These are phyloP conservation scores for Suillus occidentalis DNA, from an alignment of 768 basidiomycete species.

Conservation along the genomic window DNA sequence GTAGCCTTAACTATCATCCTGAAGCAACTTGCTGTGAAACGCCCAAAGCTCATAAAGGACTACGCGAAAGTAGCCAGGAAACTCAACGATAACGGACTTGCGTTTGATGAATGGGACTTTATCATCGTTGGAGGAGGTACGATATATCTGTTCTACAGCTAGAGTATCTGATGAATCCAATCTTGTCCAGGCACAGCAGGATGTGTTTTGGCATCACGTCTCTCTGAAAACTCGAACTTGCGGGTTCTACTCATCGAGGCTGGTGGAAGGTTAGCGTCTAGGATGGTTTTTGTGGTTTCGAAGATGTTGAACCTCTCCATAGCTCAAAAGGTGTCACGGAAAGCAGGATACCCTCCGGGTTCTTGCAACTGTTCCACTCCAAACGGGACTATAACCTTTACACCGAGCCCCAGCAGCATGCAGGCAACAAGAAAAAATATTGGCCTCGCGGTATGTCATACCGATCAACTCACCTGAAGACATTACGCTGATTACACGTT, in stretches of 20 bases:
- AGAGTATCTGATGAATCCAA: not conserved
- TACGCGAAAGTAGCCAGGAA: constrained; percentile 14
- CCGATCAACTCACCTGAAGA: not conserved
- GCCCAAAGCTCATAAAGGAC: constrained; percentile 12
- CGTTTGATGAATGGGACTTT: constrained; percentile 43
- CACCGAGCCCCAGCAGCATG: constrained; percentile 57
- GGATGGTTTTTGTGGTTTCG: not conserved
- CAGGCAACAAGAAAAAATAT: constrained; percentile 45
- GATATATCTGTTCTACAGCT: not conserved
- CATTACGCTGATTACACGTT: not conserved
- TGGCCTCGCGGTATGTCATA: constrained; percentile 62
- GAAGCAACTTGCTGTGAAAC: not conserved
- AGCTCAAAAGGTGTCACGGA: constrained; percentile 46
- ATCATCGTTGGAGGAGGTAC: constrained; percentile 58
- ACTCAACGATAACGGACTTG: not conserved
- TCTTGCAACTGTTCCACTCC: constrained; percentile 40
- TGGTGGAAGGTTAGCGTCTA: constrained; percentile 44
- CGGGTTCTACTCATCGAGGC: constrained; percentile 42
- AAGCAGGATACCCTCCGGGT: constrained; percentile 47
- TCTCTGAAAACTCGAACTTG: constrained; percentile 37
- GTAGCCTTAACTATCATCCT: constrained; percentile 11
- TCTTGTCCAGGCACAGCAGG: constrained; percentile 40
- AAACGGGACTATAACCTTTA: constrained; percentile 52
- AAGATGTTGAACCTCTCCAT: not conserved
- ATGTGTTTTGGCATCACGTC: constrained; percentile 43